phyloP scores from a whole-genome alignment of 345 rosid genomes.

The Kandelia obovata region DNA sequence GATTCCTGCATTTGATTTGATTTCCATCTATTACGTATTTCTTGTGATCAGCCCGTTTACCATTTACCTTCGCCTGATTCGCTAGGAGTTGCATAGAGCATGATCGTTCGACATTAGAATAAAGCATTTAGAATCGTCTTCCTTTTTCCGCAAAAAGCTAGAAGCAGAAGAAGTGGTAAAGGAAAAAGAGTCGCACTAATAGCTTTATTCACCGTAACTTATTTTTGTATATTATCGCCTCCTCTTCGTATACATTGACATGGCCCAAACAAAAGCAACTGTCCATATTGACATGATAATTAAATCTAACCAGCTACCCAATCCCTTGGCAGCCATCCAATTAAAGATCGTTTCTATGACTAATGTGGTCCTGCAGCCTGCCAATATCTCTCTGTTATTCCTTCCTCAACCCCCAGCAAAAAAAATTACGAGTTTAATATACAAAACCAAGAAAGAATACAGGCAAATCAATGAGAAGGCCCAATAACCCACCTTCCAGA shows the following conservation, averaged over 20 bases:
- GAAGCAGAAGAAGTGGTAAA: background rate
- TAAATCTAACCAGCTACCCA: background rate
- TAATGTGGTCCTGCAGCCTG: conserved; percentile 1
- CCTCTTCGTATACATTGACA: background rate
- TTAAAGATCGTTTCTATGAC: background rate
- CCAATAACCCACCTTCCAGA: background rate
- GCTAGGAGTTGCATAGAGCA: too few species aligned
- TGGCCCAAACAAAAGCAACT: background rate
- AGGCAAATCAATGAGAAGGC: background rate
- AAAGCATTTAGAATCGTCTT: too few species aligned
- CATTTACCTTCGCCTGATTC: too few species aligned
- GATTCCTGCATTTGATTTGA: too few species aligned
- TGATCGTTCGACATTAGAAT: too few species aligned
- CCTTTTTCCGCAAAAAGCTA: too few species aligned
- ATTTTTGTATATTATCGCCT: conserved; percentile 6
- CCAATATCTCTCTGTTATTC: background rate
- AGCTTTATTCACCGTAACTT: background rate
- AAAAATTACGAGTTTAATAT: background rate
- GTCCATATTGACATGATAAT: background rate
- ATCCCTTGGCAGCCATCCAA: background rate
- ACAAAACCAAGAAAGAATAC: background rate
- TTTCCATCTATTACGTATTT: too few species aligned
- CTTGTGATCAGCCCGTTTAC: too few species aligned
- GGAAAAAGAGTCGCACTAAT: background rate
- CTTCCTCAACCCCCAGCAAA: background rate